A percentile compares a stretch with the other conserved stretches of the same genome.
These are phyloP conservation scores for Phytophthora cryptogea DNA, from an alignment of 352 stramenopile species.

Conservation along the genomic window DNA sequence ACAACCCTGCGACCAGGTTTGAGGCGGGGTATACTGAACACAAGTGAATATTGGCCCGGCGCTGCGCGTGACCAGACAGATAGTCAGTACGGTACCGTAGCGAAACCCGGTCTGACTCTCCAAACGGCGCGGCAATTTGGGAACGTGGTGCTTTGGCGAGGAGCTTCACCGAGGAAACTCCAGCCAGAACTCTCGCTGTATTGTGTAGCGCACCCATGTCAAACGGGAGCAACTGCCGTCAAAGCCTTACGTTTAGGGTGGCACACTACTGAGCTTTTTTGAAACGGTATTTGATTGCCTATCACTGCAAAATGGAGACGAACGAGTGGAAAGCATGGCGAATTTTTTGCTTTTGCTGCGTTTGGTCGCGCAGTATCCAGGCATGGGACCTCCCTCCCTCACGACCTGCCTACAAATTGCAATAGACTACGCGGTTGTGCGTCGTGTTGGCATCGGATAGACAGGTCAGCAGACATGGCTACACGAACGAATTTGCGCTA, in stretches of 20 bases:
- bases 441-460: background rate
- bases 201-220: too few species aligned
- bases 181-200: too few species aligned
- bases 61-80: background rate
- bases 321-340: too few species aligned
- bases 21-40: background rate
- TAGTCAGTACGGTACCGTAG: background rate
- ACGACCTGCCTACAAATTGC: background rate
- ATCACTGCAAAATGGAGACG: too few species aligned
- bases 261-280: too few species aligned
- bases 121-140: too few species aligned
- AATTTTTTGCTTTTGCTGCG: background rate
- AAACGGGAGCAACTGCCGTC: too few species aligned
- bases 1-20: conserved; percentile 16
- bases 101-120: too few species aligned
- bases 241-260: too few species aligned
- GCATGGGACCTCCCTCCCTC: background rate
- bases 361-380: conserved; percentile 19
- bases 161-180: too few species aligned
- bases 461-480: conserved; percentile 25
- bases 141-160: too few species aligned
- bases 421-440: conserved; percentile 8
- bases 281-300: too few species aligned
- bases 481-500: conserved; percentile 24
- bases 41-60: background rate